phyloP scores from a whole-genome alignment of 495 filamentous ascomycete genomes.

The Podospora tetraspora region DNA sequence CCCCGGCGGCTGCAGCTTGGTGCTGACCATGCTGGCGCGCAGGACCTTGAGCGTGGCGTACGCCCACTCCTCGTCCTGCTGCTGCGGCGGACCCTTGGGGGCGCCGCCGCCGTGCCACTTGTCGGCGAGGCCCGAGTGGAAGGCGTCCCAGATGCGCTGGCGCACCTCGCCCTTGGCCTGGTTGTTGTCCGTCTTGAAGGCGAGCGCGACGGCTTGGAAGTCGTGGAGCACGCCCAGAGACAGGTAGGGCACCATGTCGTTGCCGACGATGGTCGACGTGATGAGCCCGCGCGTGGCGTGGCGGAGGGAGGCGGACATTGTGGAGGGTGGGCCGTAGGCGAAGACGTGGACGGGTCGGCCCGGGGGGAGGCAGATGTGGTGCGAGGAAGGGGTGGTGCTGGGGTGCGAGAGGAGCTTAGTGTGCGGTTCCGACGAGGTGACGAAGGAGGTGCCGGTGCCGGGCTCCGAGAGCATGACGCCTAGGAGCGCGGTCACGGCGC shows the following conservation, averaged over 20 bases:
- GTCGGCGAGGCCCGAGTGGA: constrained; percentile 44
- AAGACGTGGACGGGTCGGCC: constrained; percentile 72
- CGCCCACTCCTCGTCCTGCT: constrained; percentile 62
- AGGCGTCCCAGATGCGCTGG: constrained; percentile 57
- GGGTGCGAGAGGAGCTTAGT: constrained; percentile 38
- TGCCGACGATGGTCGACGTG: constrained; percentile 66
- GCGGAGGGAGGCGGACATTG: constrained; percentile 66
- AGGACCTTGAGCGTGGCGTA: constrained; percentile 62
- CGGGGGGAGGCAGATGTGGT: constrained; percentile 51
- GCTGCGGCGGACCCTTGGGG: neutral
- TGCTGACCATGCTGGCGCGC: constrained; percentile 60
- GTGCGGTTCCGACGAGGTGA: constrained; percentile 44
- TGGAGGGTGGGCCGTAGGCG: constrained; percentile 70
- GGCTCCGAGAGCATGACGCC: constrained; percentile 69
- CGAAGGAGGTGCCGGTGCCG: constrained; percentile 37
- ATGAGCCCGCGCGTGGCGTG: constrained; percentile 68
- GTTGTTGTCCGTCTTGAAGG: constrained; percentile 65
- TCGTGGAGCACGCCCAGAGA: constrained; percentile 72
- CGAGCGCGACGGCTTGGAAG: constrained; percentile 62
- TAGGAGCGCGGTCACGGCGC: constrained; percentile 67
- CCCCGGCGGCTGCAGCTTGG: constrained; percentile 69
- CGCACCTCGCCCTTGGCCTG: constrained; percentile 61
- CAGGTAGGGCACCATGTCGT: constrained; percentile 68
- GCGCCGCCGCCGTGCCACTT: constrained; percentile 39
- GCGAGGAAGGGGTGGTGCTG: constrained; percentile 3